Evolutionary conservation across 352 stramenopile species (phyloP).

Genomic region (Globisporangium mamillatum): DNA sequence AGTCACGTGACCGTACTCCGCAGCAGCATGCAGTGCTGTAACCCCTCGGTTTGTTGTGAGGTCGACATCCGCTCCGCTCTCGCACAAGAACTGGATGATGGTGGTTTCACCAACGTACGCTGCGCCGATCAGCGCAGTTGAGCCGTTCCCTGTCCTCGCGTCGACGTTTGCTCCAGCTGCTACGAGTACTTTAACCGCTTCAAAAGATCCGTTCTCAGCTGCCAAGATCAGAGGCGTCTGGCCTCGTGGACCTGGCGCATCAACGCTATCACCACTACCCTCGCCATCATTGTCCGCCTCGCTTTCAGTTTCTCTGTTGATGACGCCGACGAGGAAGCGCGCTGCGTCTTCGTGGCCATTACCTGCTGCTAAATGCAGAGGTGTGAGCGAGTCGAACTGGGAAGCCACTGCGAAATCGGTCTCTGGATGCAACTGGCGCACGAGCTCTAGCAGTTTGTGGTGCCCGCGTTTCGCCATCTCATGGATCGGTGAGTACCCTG

Average conservation of each 20-base stretch:
- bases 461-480: slow-evolving; percentile 10
- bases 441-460: neutral
- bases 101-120: neutral
- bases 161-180: neutral
- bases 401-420: slow-evolving; percentile 1
- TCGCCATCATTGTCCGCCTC: neutral
- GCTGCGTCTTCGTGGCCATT: slow-evolving; percentile 1
- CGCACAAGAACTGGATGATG: neutral
- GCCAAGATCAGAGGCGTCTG: slow-evolving; percentile 7
- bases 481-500: slow-evolving; percentile 3
- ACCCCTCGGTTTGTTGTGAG: neutral
- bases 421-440: neutral
- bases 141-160: slow-evolving; percentile 3
- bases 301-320: neutral
- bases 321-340: slow-evolving; percentile 2
- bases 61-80: slow-evolving; percentile 5
- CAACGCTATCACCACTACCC: neutral
- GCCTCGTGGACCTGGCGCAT: neutral
- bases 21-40: slow-evolving; percentile 7
- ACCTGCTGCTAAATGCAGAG: slow-evolving; percentile 3
- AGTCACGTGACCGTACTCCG: neutral
- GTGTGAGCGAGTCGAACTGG: slow-evolving; percentile 3
- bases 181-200: neutral
- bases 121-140: slow-evolving; percentile 4
- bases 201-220: neutral